These are phyloP conservation scores for Plasmodium sp. DNA, from an alignment of 169 alveolate genomes.

Conservation along the genomic window DNA sequence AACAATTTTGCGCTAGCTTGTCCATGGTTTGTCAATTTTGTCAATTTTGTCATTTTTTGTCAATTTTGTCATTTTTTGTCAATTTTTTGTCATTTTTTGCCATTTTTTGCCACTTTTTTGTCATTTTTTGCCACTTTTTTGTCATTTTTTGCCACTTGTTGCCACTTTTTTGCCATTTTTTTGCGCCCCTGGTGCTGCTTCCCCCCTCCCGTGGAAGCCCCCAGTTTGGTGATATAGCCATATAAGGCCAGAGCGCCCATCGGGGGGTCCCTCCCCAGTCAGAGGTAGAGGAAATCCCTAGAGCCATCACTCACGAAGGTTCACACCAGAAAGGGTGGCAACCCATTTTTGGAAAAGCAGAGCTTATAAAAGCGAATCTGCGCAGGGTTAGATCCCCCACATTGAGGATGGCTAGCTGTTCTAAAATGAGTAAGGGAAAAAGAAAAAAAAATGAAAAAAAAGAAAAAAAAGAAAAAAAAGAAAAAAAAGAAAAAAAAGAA, in stretches of 20 bases:
- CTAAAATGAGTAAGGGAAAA: conserved; percentile 6
- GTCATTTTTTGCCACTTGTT: too few species aligned
- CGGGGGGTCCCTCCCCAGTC: background rate
- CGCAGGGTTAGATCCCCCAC: background rate
- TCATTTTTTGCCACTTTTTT: too few species aligned
- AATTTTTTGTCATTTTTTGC: too few species aligned
- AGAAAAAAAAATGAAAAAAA: background rate
- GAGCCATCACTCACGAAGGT: background rate
- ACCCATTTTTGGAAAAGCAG: background rate
- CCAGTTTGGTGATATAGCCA: background rate
- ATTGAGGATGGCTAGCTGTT: background rate
- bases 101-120: background rate
- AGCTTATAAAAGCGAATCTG: background rate
- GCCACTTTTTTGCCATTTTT: background rate
- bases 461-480: conserved; percentile 12
- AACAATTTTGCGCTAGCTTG: background rate
- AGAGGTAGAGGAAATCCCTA: background rate
- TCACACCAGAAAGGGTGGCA: background rate
- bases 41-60: too few species aligned
- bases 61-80: too few species aligned
- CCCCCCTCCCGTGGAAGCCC: background rate
- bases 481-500: conserved; percentile 17
- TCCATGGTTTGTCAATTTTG: background rate
- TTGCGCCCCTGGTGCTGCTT: background rate
- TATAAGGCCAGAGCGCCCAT: background rate